Base-by-base conservation (phyloP, 1,139 yeast species). In the Saccharomyces hybrid region DNA sequence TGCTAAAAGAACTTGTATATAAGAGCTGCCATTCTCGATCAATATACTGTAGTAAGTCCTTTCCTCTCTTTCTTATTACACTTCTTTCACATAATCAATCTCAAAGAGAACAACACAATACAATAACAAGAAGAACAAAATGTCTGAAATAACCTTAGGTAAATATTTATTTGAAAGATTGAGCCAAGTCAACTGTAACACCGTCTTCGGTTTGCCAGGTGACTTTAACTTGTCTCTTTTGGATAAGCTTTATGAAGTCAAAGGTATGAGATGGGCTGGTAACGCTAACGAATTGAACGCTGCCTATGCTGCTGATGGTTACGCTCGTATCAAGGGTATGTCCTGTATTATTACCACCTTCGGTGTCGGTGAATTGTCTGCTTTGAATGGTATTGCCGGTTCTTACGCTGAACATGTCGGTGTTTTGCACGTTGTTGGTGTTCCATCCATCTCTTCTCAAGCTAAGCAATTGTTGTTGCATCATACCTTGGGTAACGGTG, bases 291-390 rank as follows among this genome's bases (percentile, higher is more conserved):
- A 84, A 70, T 76, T 84, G 72, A 83, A 83, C 68, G 87, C 88
- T 25, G 83, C 86, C 29, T 84, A 83, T 65, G 81, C 87, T 49
- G 84, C 86, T 46, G 89, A 84, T 68, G 89, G 88, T 52, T 84
- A 84, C 72, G 80, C 87, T 51, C 73, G 88, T 66, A 75, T 83
- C 59, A 82, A 81, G 68, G 81, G 84, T n/a, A 72, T 82, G 66
- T 78, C 81, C 52, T 80, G 82, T 59, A 61, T 83, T 55, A 74
- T 83, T 59, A 84, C 89, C 59, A 84, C 89, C 14, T 86, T 77
- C 70, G 96, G 96, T 54, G 96, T 89, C 50, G 96, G 96, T 56
- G 96, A 88, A 71, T 78, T 88, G 57, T 82, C 88, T 54, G 96
- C 96, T 13, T 71, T 88, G 60, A 89, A 88, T 71, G 96, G 95